Base-by-base conservation (phyloP, 1,284 basidiomycete species). In the Neonothopanus nambi region DNA sequence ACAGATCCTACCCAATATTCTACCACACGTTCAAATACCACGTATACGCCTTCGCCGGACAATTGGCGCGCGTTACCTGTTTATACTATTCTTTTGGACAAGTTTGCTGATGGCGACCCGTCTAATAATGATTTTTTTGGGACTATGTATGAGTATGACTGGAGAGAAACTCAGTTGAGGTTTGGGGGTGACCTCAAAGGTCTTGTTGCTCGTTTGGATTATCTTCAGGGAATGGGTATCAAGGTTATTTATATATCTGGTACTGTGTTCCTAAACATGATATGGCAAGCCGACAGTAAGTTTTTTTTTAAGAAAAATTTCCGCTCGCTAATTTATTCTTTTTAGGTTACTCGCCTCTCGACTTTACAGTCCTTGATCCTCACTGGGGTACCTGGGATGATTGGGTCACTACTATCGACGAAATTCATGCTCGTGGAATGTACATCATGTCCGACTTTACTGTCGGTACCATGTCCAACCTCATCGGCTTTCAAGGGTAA, bases 221-320 rank as follows among this genome's bases (percentile, higher is more conserved):
- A 96, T 69, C 76, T 96, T 13, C 78, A 91, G 54, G 89, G 89
- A 56, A 94, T 95, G 90, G 93, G 93, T 57, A 75, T 93, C 61
- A 76, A 78, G 60, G 79, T 84, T 48, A 85, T 96, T 63, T 95
- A 92, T 73, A 88, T 95, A 64, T 92, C 93, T 26, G 93, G 93
- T 50, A 96, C 93, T 0, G 84, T 87, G 46, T 96, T 93, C 70
- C 58, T 95, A 59, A 95, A 96, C 78, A 94, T 95, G 93, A 74
- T 93, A 17, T 96, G 93, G 93, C 88, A 94, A 69, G 89, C 92
- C 11, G 93, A 96, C 80, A 92, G 91, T 93, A 57, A n/a, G n/a
- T 89, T 51, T 13, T 13, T n/a, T 21, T 18, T 13, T 28, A 21
- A 9, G 15, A 15, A 42, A 26, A 13, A 1, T 39, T 43, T 20